phyloP scores from a whole-genome alignment of 2,329 filamentous ascomycete genomes.

The Aspergillus floridensis region DNA sequence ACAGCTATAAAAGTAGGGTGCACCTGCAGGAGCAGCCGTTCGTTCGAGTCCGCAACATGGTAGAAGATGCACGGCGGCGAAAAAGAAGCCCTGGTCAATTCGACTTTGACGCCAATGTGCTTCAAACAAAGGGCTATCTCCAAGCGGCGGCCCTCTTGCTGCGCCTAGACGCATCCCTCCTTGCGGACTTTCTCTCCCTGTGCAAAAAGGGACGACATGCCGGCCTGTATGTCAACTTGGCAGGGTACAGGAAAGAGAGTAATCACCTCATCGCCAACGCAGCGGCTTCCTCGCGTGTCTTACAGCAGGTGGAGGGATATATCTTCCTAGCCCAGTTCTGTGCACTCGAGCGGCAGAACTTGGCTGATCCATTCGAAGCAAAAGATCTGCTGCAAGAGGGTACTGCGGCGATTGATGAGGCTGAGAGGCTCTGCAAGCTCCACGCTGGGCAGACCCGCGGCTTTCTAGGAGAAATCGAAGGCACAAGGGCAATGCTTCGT shows the following conservation, averaged over 20 bases:
- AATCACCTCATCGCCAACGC: conserved; percentile 41
- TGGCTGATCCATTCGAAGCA: neutral
- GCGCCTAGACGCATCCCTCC: conserved; percentile 49
- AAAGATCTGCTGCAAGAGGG: conserved; percentile 13
- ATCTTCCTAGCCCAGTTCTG: conserved; percentile 52
- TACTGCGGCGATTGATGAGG: conserved; percentile 58
- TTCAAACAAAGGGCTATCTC: conserved; percentile 40
- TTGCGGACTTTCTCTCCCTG: conserved; percentile 44
- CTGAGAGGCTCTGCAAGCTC: conserved; percentile 45
- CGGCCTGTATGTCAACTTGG: conserved; percentile 6
- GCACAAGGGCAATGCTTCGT: conserved; percentile 47
- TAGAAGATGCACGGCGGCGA: conserved; percentile 33
- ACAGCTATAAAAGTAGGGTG: conserved; percentile 30
- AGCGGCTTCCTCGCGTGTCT: neutral
- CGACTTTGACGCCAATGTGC: conserved; percentile 29
- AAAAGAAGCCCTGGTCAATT: conserved; percentile 25
- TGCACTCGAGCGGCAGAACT: conserved; percentile 37
- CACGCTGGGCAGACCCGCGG: conserved; percentile 30
- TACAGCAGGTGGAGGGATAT: conserved; percentile 48
- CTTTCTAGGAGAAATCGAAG: conserved; percentile 48
- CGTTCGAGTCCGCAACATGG: conserved; percentile 34
- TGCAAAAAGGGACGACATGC: conserved; percentile 5
- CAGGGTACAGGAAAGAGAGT: conserved; percentile 40
- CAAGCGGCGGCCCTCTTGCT: conserved; percentile 48
- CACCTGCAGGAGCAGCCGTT: conserved; percentile 41